A percentile compares a stretch with the other conserved stretches of the same genome.
Evolutionary conservation across 192 early-diverging fungal species (phyloP).

Genomic region (Thamnidium elegans): DNA sequence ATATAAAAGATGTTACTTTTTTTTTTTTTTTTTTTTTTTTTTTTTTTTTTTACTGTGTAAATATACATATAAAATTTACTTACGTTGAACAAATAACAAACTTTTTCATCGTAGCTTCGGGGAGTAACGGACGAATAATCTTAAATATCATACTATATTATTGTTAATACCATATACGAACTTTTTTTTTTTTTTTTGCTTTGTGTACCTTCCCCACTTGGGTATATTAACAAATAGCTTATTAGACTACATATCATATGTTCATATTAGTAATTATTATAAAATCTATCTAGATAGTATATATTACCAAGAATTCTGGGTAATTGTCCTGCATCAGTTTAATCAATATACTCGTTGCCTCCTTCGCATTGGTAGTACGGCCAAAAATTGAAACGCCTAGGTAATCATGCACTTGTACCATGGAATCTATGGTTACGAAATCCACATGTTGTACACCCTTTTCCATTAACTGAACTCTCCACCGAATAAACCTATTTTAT

Average conservation of each 20-base stretch:
- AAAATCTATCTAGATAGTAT: neutral
- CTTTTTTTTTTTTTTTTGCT: neutral
- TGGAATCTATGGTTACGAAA: constrained; percentile 52
- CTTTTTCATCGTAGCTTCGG: constrained; percentile 58
- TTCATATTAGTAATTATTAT: neutral
- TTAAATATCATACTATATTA: constrained; percentile 49
- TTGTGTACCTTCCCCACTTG: constrained; percentile 40
- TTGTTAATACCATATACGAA: neutral
- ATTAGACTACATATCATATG: constrained; percentile 12
- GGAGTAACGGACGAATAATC: constrained; percentile 50
- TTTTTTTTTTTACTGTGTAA: no score
- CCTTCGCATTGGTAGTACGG: constrained; percentile 46
- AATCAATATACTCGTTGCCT: constrained; percentile 48
- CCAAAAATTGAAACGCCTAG: constrained; percentile 45
- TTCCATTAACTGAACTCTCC: constrained; percentile 64
- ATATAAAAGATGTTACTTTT: no score
- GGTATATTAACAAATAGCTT: constrained; percentile 60
- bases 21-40: no score
- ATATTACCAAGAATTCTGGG: constrained; percentile 53
- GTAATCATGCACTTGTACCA: constrained; percentile 66
- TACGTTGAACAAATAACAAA: constrained; percentile 55
- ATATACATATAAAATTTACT: neutral
- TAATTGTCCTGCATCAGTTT: constrained; percentile 61
- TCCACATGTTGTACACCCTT: constrained; percentile 53
- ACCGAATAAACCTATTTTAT: constrained; percentile 50